Evolutionary conservation across 1,284 basidiomycete genomes (phyloP).

Genomic region (Leccinum fuscescens): DNA sequence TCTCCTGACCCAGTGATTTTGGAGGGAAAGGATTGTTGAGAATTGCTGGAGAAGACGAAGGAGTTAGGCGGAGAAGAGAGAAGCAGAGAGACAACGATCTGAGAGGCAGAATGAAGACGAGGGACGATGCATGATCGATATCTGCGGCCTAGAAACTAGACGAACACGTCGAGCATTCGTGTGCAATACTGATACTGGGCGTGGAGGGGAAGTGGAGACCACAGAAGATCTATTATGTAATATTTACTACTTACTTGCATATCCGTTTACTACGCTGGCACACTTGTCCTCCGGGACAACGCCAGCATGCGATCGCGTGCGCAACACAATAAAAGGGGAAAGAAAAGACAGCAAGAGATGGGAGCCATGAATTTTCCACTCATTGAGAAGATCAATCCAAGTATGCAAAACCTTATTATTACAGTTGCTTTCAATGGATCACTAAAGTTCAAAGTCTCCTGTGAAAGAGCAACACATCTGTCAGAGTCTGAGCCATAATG

Average conservation of each 20-base stretch:
- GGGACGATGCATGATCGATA: background rate
- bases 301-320: no score
- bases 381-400: background rate
- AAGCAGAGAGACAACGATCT: constrained; percentile 12
- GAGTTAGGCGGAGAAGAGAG: constrained; percentile 39
- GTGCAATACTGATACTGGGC: no score
- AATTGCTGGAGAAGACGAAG: constrained; percentile 56
- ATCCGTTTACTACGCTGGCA: no score
- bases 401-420: background rate
- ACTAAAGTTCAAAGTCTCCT: no score
- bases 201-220: constrained; percentile 43
- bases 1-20: constrained; percentile 46
- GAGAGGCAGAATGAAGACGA: background rate
- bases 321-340: background rate
- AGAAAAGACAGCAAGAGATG: background rate
- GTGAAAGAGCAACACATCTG: no score
- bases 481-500: no score
- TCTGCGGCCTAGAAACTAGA: background rate
- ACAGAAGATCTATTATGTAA: no score
- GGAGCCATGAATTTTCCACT: no score
- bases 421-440: no score
- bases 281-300: no score
- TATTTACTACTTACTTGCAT: no score
- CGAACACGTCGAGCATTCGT: background rate
- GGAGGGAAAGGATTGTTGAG: constrained; percentile 62